phyloP scores from a whole-genome alignment of 2,329 filamentous ascomycete genomes.

The Lasiodiplodia hormozganensis region DNA sequence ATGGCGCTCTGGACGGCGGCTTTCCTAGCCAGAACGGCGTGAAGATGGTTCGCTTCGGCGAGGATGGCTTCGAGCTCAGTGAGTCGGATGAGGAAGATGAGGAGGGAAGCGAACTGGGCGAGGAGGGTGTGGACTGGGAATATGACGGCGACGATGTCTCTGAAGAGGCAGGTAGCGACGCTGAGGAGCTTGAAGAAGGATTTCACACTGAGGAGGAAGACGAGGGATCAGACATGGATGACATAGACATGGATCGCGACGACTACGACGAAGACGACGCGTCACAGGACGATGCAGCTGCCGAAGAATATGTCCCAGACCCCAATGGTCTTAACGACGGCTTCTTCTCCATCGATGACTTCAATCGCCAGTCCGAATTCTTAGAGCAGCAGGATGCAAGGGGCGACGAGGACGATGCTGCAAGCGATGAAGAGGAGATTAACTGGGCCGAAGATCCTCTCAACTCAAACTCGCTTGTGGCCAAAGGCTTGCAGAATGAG shows the following conservation, averaged over 20 bases:
- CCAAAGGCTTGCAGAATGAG: slow-evolving; percentile 41
- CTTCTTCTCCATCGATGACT: slow-evolving; percentile 97
- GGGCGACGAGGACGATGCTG: slow-evolving; percentile 75
- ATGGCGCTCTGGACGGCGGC: slow-evolving; percentile 34
- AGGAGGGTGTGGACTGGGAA: slow-evolving; percentile 35
- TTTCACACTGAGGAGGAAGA: slow-evolving; percentile 37
- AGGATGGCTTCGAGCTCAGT: slow-evolving; percentile 50
- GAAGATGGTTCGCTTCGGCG: slow-evolving; percentile 46
- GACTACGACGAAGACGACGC: slow-evolving; percentile 49
- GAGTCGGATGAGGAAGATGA: slow-evolving; percentile 42
- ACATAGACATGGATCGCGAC: slow-evolving; percentile 42
- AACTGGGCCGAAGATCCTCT: slow-evolving; percentile 87
- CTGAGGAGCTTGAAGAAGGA: slow-evolving; percentile 45
- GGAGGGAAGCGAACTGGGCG: slow-evolving; percentile 29
- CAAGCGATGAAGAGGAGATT: slow-evolving; percentile 83
- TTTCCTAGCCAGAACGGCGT: slow-evolving; percentile 36
- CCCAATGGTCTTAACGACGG: slow-evolving; percentile 90
- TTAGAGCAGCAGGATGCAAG: slow-evolving; percentile 84
- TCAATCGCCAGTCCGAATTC: slow-evolving; percentile 91
- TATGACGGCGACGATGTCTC: slow-evolving; percentile 41
- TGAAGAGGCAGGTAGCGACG: slow-evolving; percentile 41
- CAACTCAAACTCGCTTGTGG: slow-evolving; percentile 38
- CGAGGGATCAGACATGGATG: slow-evolving; percentile 39
- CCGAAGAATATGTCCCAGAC: slow-evolving; percentile 71
- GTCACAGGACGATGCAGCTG: slow-evolving; percentile 53